Percentiles rank a stretch among this genome's conserved stretches.
Evolutionary conservation across 2,329 filamentous ascomycete species (phyloP).

Genomic region (Alternaria sp.): DNA sequence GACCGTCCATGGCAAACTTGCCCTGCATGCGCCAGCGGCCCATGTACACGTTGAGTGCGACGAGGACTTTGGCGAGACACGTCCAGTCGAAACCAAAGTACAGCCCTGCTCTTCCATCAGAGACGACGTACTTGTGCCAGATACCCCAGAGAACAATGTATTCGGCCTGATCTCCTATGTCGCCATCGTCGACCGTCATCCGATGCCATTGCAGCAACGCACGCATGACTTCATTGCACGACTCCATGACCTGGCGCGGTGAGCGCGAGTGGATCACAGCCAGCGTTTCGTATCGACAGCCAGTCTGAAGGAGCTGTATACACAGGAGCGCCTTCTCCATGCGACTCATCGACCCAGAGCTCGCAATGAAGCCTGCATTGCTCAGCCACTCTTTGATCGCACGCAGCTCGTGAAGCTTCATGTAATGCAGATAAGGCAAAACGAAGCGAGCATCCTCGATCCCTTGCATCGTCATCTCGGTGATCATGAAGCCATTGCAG

Average conservation of each 20-base stretch:
- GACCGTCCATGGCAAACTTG: constrained; percentile 27
- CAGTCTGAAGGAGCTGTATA: constrained; percentile 33
- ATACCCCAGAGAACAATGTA: constrained; percentile 30
- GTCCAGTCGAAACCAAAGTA: constrained; percentile 32
- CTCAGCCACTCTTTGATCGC: constrained; percentile 28
- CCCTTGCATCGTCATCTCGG: constrained; percentile 27
- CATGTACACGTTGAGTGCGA: constrained; percentile 39
- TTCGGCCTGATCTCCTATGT: constrained; percentile 4
- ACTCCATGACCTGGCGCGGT: constrained; percentile 27
- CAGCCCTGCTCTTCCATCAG: constrained; percentile 7
- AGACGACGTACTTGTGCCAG: constrained; percentile 15
- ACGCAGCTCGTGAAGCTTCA: constrained; percentile 36
- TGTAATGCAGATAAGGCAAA: constrained; percentile 27
- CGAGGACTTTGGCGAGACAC: constrained; percentile 30
- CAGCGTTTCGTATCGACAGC: constrained; percentile 32
- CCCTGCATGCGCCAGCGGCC: constrained; percentile 38
- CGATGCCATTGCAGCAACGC: constrained; percentile 33
- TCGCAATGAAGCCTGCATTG: constrained; percentile 15
- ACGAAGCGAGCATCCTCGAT: constrained; percentile 20
- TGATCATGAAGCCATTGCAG: constrained; percentile 20
- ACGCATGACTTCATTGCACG: constrained; percentile 35
- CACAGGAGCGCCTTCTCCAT: constrained; percentile 38
- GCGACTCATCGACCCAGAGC: constrained; percentile 25
- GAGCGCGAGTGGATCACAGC: constrained; percentile 39
- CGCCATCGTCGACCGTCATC: constrained; percentile 17